Evolutionary conservation across 371 early-diverging fungal species (phyloP).

Genomic region (Rhizopus stolonifer): DNA sequence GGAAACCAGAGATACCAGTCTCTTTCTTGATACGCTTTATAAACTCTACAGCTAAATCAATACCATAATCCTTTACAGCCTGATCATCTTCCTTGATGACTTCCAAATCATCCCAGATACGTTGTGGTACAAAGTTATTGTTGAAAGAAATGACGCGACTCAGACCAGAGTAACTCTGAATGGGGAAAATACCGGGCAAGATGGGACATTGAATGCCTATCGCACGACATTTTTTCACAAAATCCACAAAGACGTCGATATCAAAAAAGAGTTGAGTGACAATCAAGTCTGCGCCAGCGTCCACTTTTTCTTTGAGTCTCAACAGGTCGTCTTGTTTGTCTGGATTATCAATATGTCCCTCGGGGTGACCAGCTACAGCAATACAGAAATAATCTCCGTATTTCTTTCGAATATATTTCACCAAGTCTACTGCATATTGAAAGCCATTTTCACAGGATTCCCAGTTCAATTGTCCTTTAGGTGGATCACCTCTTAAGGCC

Average conservation of each 20-base stretch:
- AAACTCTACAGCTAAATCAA: conserved; percentile 83
- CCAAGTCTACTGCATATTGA: conserved; percentile 81
- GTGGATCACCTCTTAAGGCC: conserved; percentile 94
- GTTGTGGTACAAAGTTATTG: conserved; percentile 83
- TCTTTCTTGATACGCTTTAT: conserved; percentile 61
- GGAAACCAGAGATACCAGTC: conserved; percentile 72
- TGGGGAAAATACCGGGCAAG: conserved; percentile 94
- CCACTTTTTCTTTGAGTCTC: conserved; percentile 83
- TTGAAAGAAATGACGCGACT: conserved; percentile 83
- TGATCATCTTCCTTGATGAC: conserved; percentile 95
- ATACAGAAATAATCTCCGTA: conserved; percentile 96
- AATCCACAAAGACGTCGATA: conserved; percentile 76
- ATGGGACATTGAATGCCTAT: conserved; percentile 86
- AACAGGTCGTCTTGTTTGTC: conserved; percentile 74
- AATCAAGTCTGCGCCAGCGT: conserved; percentile 90
- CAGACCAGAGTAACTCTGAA: conserved; percentile 86
- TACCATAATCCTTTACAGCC: conserved; percentile 92
- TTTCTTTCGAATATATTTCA: conserved; percentile 82
- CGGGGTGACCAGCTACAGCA: conserved; percentile 93
- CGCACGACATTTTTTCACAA: conserved; percentile 74
- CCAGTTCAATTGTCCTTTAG: conserved; percentile 82
- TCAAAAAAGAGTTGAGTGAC: conserved; percentile 96
- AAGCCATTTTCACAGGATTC: conserved; percentile 81
- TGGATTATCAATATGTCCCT: conserved; percentile 80
- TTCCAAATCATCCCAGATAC: conserved; percentile 82